Evolutionary conservation across 225 moss, liverwort and hornwort genomes (phyloP).

Genomic region (Sphagnum contortum): DNA sequence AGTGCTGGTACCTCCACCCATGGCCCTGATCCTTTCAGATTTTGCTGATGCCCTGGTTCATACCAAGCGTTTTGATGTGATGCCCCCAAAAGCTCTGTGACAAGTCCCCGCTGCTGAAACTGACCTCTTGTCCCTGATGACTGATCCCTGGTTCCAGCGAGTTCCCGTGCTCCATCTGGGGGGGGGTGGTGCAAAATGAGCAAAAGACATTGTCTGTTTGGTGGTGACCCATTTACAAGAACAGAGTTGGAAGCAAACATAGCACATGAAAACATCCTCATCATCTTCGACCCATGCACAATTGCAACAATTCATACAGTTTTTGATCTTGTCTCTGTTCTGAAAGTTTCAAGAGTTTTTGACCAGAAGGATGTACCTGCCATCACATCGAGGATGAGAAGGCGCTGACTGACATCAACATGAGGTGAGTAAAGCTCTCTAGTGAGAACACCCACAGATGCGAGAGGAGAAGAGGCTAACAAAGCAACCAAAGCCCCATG

Average conservation of each 20-base stretch:
- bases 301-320: too few relatives aligned
- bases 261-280: too few relatives aligned
- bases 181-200: too few relatives aligned
- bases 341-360: too few relatives aligned
- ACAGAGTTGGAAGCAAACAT: too few relatives aligned
- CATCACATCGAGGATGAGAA: slow-evolving; percentile 82
- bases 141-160: slow-evolving; percentile 29
- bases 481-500: slow-evolving; percentile 72
- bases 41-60: slow-evolving; percentile 32
- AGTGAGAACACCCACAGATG: slow-evolving; percentile 54
- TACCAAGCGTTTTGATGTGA: slow-evolving; percentile 31
- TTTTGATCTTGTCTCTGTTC: too few relatives aligned
- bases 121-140: slow-evolving; percentile 13
- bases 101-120: slow-evolving; percentile 16
- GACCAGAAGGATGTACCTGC: slow-evolving; percentile 31
- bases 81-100: slow-evolving; percentile 29
- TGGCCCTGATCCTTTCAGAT: slow-evolving; percentile 57
- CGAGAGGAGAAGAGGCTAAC: slow-evolving; percentile 72
- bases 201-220: too few relatives aligned
- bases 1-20: slow-evolving; percentile 69
- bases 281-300: too few relatives aligned
- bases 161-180: slow-evolving; percentile 75
- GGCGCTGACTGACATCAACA: slow-evolving; percentile 83
- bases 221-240: too few relatives aligned
- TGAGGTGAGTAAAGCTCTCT: slow-evolving; percentile 77